Conservation (phyloP, 148 eudicot genomes). For the Heliosperma pusillum region DNA sequence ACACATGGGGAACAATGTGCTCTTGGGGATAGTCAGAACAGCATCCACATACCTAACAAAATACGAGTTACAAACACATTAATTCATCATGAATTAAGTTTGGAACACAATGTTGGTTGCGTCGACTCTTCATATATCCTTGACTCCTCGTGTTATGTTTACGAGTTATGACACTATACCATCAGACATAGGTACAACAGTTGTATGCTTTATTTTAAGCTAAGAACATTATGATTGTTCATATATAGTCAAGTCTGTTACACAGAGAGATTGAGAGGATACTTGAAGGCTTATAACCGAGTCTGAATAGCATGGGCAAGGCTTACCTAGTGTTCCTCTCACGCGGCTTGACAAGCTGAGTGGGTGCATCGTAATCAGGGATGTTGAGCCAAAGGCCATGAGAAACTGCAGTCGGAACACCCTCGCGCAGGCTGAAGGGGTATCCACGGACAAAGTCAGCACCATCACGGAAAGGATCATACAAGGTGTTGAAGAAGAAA, state of each 20-base stretch:
- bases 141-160: no score
- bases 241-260: no score
- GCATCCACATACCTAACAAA: conserved; percentile 54
- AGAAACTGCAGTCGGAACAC: conserved; percentile 61
- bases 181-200: no score
- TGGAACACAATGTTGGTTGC: neutral
- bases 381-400: conserved; percentile 72
- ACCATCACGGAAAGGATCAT: conserved; percentile 59
- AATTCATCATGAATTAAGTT: neutral
- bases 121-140: no score
- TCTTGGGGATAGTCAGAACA: conserved; percentile 55
- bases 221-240: no score
- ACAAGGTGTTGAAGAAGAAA: conserved; percentile 60
- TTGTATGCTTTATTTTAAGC: no score
- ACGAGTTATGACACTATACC: no score
- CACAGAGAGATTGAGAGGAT: no score
- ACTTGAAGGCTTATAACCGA: neutral
- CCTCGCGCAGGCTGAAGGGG: conserved; percentile 58
- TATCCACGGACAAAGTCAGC: conserved; percentile 73
- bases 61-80: neutral
- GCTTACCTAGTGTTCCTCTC: conserved; percentile 55
- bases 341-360: conserved; percentile 67
- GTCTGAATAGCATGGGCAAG: neutral
- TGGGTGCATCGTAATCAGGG: conserved; percentile 71
- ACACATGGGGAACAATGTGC: conserved; percentile 67